Evolutionary conservation across 306 rosid species (phyloP).

Genomic region (Castanea mollissima): DNA sequence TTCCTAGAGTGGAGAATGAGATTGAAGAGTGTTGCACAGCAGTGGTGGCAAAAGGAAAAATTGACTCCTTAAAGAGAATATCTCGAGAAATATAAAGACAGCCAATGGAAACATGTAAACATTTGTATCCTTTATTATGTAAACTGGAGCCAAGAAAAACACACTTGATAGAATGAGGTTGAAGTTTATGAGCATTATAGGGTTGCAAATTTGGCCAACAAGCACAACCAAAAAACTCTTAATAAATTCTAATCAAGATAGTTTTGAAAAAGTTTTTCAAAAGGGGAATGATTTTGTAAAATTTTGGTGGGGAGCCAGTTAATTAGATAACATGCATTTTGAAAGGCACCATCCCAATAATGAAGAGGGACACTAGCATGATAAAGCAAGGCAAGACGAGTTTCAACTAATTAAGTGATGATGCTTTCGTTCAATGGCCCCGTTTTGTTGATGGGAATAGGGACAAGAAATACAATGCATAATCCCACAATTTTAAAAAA

Average conservation of each 20-base stretch:
- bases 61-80: background rate
- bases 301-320: background rate
- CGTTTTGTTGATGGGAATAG: background rate
- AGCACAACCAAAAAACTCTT: background rate
- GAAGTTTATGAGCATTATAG: background rate
- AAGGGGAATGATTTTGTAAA: background rate
- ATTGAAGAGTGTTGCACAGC: no score
- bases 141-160: background rate
- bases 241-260: background rate
- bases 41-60: background rate
- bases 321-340: background rate
- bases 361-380: background rate
- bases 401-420: no score
- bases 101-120: background rate
- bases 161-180: background rate
- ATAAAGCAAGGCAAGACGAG: background rate
- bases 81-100: background rate
- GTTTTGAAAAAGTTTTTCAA: background rate
- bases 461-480: background rate
- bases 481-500: background rate
- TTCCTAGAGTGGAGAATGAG: no score
- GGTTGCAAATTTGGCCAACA: background rate
- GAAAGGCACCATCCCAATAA: background rate
- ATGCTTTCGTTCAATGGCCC: no score
- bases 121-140: background rate